Percentiles rank a stretch among this genome's conserved stretches.
Conservation (phyloP, 495 filamentous ascomycete species). For the Talaromyces ruber region DNA sequence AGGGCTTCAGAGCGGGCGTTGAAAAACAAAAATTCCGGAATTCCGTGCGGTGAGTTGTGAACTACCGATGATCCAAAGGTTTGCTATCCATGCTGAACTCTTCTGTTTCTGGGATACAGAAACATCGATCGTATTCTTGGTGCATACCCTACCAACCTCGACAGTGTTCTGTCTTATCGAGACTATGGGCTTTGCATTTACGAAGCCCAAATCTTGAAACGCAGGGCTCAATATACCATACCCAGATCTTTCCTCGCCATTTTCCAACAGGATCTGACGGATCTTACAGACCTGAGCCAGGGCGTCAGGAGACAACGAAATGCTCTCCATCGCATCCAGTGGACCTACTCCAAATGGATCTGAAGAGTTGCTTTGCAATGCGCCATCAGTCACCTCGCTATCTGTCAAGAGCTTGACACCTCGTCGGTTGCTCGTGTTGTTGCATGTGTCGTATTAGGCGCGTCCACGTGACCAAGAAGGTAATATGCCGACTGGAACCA, state of each 20-base stretch:
- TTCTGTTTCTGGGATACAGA: constrained; percentile 14
- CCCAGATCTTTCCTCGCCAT: constrained; percentile 65
- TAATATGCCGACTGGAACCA: neutral
- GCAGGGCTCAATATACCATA: constrained; percentile 52
- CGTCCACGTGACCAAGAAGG: neutral
- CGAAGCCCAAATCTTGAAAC: constrained; percentile 72
- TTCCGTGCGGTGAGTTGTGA: constrained; percentile 53
- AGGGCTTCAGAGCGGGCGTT: constrained; percentile 50
- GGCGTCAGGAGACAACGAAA: constrained; percentile 65
- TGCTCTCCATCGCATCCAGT: constrained; percentile 73
- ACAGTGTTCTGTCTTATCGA: constrained; percentile 71
- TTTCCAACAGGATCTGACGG: constrained; percentile 77
- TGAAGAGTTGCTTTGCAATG: constrained; percentile 7
- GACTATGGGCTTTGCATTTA: constrained; percentile 85
- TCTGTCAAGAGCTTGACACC: neutral
- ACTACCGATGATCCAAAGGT: neutral
- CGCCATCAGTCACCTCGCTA: neutral
- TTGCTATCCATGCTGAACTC: constrained; percentile 8
- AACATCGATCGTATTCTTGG: constrained; percentile 79
- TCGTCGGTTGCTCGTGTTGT: neutral
- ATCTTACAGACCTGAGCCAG: constrained; percentile 66
- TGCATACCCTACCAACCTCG: constrained; percentile 49
- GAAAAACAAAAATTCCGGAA: constrained; percentile 58
- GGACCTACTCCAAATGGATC: constrained; percentile 79
- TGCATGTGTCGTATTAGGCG: neutral